Evolutionary conservation across 805 yeast genomes (phyloP).

Genomic region (Scheffersomyces coipomensis): DNA sequence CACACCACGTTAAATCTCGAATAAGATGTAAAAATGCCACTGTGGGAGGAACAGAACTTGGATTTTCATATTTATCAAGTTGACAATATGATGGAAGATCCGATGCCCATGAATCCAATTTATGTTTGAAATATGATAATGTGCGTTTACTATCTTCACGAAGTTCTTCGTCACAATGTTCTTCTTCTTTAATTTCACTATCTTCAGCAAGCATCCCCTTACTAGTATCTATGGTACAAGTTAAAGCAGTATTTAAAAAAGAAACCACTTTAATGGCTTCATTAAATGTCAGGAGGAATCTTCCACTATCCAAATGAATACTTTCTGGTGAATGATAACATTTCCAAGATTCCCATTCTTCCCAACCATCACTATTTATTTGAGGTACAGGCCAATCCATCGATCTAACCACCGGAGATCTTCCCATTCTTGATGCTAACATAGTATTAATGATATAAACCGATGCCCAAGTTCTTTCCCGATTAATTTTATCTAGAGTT

Average conservation of each 20-base stretch:
- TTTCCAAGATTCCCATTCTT: conserved; percentile 24
- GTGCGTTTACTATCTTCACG: conserved; percentile 1
- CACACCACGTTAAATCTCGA: conserved; percentile 16
- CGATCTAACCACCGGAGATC: conserved; percentile 20
- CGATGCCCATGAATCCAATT: conserved; percentile 6
- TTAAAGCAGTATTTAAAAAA: conserved; percentile 18
- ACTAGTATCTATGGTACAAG: conserved; percentile 16
- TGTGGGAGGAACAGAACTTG: conserved; percentile 11
- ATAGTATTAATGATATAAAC: conserved; percentile 19
- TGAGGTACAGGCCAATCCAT: conserved; percentile 21
- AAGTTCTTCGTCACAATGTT: neutral
- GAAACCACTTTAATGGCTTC: conserved; percentile 13
- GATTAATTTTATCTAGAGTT: conserved; percentile 11
- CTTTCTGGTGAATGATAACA: conserved; percentile 5
- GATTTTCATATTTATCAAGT: conserved; percentile 5
- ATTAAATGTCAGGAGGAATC: conserved; percentile 19
- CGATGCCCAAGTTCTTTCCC: conserved; percentile 24
- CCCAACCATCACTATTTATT: conserved; percentile 22
- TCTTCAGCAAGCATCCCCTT: conserved; percentile 7
- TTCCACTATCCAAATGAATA: conserved; percentile 15
- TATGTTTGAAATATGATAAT: conserved; percentile 10
- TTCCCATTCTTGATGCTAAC: conserved; percentile 21
- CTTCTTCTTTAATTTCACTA: neutral
- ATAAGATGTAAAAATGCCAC: conserved; percentile 15
- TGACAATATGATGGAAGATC: conserved; percentile 15